Base-by-base conservation (phyloP, 1,139 yeast species). In the Wickerhamomyces sp. region DNA sequence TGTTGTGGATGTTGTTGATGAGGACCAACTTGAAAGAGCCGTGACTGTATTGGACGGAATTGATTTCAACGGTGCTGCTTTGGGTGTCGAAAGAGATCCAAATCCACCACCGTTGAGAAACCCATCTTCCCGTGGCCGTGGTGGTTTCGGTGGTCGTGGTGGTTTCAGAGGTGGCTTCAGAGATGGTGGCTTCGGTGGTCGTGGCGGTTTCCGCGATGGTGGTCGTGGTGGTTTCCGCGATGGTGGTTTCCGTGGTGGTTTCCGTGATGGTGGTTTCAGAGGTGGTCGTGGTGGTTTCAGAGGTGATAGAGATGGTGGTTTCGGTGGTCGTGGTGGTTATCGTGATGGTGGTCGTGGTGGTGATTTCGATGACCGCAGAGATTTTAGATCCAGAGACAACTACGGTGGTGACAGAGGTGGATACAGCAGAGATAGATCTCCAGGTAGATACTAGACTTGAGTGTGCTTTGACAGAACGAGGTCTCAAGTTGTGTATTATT, bases 61-160 rank as follows among this genome's bases (percentile, higher is more conserved):
- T 43, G 88, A 79, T 42, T 80, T 75, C 69, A 75, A 77, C 57
- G 95, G 85, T 45, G 58, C 75, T 39, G 65, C 69, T 35, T 65
- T 86, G 41, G 59, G 72, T 42, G 85, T 89, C 41, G 86, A 78
- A 62, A 87, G 78, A 64, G 95, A 86, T 59, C 81, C 83, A 54
- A 73, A 83, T 54, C 72, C 76, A 38, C 88, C 89, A 45, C 82
- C 81, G 52, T 72, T 80, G 47, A 82, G 86, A 48, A 75, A 80
- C 37, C 13, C 24, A 72, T 75, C 75, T 44, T 68, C 77, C 46
- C 68, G 79, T 66, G n/a, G n/a, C n/a, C 69, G 76, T 55, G 40
- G 37, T 23, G 68, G 72, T 46, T 60, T 70, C 53, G 71, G 77
- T 41, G 55, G 55, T 30, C 54, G 66, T 41, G 69, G 70, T 38